Base-by-base conservation (phyloP, 2,329 filamentous ascomycete genomes). In the Xylariales sp. region DNA sequence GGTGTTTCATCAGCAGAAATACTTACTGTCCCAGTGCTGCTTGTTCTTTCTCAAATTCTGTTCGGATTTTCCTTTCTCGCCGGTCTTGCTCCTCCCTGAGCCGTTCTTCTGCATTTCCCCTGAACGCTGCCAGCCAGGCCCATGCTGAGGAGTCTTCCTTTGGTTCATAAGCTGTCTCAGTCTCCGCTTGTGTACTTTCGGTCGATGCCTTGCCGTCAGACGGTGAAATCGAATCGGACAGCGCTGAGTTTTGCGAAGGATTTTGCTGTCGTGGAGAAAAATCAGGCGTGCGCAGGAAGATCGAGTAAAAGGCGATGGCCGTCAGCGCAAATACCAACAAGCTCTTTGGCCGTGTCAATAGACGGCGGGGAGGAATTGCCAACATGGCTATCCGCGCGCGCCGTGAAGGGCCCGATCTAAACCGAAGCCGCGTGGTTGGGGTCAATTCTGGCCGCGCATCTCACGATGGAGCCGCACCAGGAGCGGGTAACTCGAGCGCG, bases 241-340 rank as follows among this genome's bases (percentile, higher is more conserved):
- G 10, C 29, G 29, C 27, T 6, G 27, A 25, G n/a, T 14, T 28
- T 12, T 37, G 18, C 17, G 21, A 21, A 23, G 28, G 10, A 12
- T 37, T 45, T 19, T 40, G 40, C 21, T n/a, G n/a, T n/a, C n/a
- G n/a, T n/a, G n/a, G n/a, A n/a, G n/a, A n/a, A n/a, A n/a, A n/a
- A n/a, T n/a, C n/a, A n/a, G n/a, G 56, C 15, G 55, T 56, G 42
- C 60, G 63, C 40, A 69, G 60, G 15, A 70, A 44, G 29, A 71
- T 45, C 48, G 63, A 67, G 47, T 70, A 73, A 23, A 67, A 57
- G n/a, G 62, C 57, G 15, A 65, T 46, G 24, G 61, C 50, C 20
- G 62, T 63, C 16, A 70, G 40, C 21, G 56, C 54, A 17, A 70
- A 51, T 24, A 71, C 46, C 8, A 72, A 45, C 20, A 73, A 45